phyloP scores from a whole-genome alignment of 2,329 filamentous ascomycete species.

The Septoria linicola region DNA sequence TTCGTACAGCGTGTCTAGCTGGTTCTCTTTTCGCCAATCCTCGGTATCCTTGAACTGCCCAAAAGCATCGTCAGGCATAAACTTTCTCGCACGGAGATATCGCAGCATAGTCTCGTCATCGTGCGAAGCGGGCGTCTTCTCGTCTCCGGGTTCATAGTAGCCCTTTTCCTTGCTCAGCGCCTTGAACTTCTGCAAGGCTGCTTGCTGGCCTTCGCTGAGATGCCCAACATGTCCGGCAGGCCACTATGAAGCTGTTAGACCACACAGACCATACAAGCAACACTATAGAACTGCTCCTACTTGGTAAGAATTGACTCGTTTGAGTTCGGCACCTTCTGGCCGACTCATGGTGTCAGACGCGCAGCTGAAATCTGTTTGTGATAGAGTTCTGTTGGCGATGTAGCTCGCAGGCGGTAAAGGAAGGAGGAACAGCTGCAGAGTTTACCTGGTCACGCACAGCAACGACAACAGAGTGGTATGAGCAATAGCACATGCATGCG shows the following conservation, averaged over 20 bases:
- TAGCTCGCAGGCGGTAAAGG: too few relatives aligned
- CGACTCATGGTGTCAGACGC: conserved; percentile 14
- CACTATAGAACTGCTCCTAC: conserved; percentile 20
- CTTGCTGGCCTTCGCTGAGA: conserved; percentile 66
- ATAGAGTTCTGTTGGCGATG: too few relatives aligned
- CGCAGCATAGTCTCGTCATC: conserved; percentile 76
- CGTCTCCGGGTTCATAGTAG: conserved; percentile 54
- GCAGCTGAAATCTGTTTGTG: neutral
- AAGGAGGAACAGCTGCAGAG: neutral
- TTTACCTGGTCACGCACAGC: too few relatives aligned
- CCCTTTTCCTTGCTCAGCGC: conserved; percentile 62
- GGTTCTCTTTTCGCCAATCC: conserved; percentile 77
- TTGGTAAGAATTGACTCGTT: conserved; percentile 35
- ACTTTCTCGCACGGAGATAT: conserved; percentile 81
- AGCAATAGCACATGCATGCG: too few relatives aligned
- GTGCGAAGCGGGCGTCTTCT: conserved; percentile 55
- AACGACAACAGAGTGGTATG: too few relatives aligned
- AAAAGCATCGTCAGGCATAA: conserved; percentile 73
- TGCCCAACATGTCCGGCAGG: conserved; percentile 79
- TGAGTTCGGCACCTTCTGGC: conserved; percentile 28
- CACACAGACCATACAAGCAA: neutral
- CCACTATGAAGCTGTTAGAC: conserved; percentile 48
- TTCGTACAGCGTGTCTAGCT: conserved; percentile 75
- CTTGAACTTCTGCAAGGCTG: conserved; percentile 72
- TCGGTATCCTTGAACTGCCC: conserved; percentile 85